Base-by-base conservation (phyloP, 2,329 filamentous ascomycete species). In the Falciphora oryzae region DNA sequence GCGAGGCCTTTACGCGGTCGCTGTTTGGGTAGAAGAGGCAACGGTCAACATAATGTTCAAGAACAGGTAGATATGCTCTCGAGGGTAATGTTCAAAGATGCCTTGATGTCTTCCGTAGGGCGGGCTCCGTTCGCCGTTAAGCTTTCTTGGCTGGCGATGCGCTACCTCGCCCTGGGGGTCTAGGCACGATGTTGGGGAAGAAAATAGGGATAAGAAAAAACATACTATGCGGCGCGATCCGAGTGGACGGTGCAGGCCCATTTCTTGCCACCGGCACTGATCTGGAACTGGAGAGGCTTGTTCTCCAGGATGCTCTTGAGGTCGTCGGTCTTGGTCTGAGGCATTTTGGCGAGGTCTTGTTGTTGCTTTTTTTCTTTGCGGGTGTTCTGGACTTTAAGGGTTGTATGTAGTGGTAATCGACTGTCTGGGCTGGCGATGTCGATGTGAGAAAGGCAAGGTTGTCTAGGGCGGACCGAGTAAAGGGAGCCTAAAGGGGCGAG, bases 151-250 rank as follows among this genome's bases (percentile, higher is more conserved):
- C 44, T n/a, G 44, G 22, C 44, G 44, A 53, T 53, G 44, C 18
- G 8, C 22, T 10, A 53, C 22, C 18, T 53, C 44, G 44, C 44
- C 22, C 44, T 10, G 31, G 14, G 1, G 56, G 28, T 4, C n/a
- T 59, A 35, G 53, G 35, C 31, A 29, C 22, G 11, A 25, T 32
- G 27, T 38, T 11, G 6, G 29, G 14, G 14, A 38, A 35, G 29
- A 27, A 50, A 28, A 27, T n/a, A 61, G 62, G 44, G 4, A n/a
- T 13, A 31, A 44, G 5, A 22, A 14, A 35, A 57, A 29, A 76
- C 79, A 65, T 76, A 81, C 79, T 81, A 80, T 29, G 71, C 53
- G 66, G 69, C 65, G 64, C 79, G 79, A 70, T 81, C 79, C 66
- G 80, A 14, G 57, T 67, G 77, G 16, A 81, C 71, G 22, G 75